phyloP scores from a whole-genome alignment of 179 eudicot species.

The Nepenthes alata region DNA sequence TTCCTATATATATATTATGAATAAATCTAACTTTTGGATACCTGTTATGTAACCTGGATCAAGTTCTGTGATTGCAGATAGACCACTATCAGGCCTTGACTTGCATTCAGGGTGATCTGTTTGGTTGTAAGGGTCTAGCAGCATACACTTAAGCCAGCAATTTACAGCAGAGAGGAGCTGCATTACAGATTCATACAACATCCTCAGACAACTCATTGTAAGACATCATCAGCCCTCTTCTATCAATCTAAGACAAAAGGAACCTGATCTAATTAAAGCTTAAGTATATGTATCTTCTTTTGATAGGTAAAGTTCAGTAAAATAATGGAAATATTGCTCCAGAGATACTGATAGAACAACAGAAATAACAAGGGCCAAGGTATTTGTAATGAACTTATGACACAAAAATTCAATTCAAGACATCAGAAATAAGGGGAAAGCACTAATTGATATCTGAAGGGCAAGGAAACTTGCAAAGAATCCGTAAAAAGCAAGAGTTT shows the following conservation, averaged over 20 bases:
- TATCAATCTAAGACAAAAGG: neutral
- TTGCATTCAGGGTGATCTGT: slow-evolving; percentile 92
- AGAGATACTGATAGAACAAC: too few relatives aligned
- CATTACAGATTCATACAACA: slow-evolving; percentile 5
- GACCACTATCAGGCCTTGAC: slow-evolving; percentile 97
- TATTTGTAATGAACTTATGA: too few relatives aligned
- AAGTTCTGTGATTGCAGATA: slow-evolving; percentile 94
- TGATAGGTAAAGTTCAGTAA: neutral
- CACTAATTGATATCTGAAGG: too few relatives aligned
- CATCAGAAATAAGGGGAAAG: too few relatives aligned
- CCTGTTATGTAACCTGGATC: slow-evolving; percentile 98
- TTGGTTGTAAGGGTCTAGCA: slow-evolving; percentile 86
- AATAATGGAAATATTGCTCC: neutral
- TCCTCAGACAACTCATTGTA: slow-evolving; percentile 6
- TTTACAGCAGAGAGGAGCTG: slow-evolving; percentile 95
- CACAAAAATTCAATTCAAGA: too few relatives aligned
- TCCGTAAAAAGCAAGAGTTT: too few relatives aligned
- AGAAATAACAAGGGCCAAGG: too few relatives aligned
- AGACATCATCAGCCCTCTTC: neutral
- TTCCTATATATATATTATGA: too few relatives aligned
- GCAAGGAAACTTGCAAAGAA: too few relatives aligned
- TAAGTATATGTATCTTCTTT: neutral
- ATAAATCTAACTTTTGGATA: slow-evolving; percentile 10
- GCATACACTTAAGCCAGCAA: slow-evolving; percentile 98
- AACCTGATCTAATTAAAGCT: too few relatives aligned